Evolutionary conservation across 1,284 basidiomycete genomes (phyloP), one percentile per base, ranked within the genome.

Genomic region (Golubevia pallescens): DNA sequence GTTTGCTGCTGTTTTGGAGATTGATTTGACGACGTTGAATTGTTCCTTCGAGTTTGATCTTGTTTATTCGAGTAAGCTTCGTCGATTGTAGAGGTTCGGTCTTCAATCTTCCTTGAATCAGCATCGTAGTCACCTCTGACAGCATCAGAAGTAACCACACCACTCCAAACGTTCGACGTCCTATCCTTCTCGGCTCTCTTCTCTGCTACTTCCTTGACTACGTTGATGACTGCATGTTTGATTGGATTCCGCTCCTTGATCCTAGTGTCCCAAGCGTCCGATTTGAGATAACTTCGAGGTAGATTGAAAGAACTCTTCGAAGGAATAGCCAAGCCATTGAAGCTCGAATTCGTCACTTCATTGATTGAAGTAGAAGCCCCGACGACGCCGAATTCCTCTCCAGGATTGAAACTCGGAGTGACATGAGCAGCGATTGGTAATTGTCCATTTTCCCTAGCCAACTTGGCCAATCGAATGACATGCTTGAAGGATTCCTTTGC

Each of bases 171-270:
- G 16, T 48, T 48, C 10, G 42, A 48, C 2, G 42, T 13, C n/a
- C 59, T 58, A 10, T 58, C 65, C 1, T 51, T 28, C 32, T 62
- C 65, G 13, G 54, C 20, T 56, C 16, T 10, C 3, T 24, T 32
- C 56, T 61, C 21, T 13, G 78, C 75, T n/a, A 80, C 77, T 2
- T 48, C 38, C 1, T 66, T 60, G 13, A 80, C 63, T 2, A 65
- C 73, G 38, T 78, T 76, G 7, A 75, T 68, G 19, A 75, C 69
- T 0, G 76, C 81, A 54, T 85, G 82, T 53, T 77, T 75, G 60
- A 85, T 67, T 3, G 82, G 82, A 58, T 85, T 80, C 3, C 66
- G 58, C 0, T 65, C 67, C 1, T 21, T 19, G 3, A 69, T 61
- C 13, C 82, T 71, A 8, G 63, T 71, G 24, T 85, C 82, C 57